Conservation (phyloP, 176 grass and related monocot genomes). For the Lolium multiflorum region DNA sequence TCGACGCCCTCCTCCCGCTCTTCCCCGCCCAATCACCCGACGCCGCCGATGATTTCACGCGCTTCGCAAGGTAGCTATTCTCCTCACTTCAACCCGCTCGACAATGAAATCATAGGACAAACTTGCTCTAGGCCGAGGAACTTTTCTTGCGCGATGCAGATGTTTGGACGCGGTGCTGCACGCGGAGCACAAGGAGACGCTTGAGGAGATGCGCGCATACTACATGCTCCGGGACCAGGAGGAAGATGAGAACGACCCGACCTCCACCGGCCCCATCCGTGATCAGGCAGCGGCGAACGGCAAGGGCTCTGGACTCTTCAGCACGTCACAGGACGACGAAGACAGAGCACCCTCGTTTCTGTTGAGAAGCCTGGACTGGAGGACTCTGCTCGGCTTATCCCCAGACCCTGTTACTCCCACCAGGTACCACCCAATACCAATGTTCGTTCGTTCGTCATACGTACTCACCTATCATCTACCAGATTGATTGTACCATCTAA, state of each 20-base stretch:
- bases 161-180: constrained; percentile 85
- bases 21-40: constrained; percentile 41
- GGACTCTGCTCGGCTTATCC: constrained; percentile 68
- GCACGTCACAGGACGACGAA: background rate
- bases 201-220: constrained; percentile 87
- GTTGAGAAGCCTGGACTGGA: constrained; percentile 58
- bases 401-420: constrained; percentile 41
- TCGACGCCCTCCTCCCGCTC: constrained; percentile 62
- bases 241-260: background rate
- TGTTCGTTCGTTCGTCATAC: too few species aligned
- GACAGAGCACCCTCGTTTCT: constrained; percentile 7
- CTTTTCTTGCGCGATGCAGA: constrained; percentile 28
- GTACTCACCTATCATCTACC: too few species aligned
- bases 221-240: constrained; percentile 49
- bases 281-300: constrained; percentile 35
- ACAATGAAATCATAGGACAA: background rate
- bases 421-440: constrained; percentile 5
- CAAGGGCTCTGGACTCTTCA: constrained; percentile 28
- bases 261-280: background rate
- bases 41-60: constrained; percentile 50
- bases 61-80: constrained; percentile 48
- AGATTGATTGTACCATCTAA: too few species aligned
- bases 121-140: too few species aligned
- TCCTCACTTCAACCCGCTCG: background rate
- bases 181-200: constrained; percentile 88